phyloP scores from a whole-genome alignment of 371 early-diverging fungal species.

The Rhizopus delemar region DNA sequence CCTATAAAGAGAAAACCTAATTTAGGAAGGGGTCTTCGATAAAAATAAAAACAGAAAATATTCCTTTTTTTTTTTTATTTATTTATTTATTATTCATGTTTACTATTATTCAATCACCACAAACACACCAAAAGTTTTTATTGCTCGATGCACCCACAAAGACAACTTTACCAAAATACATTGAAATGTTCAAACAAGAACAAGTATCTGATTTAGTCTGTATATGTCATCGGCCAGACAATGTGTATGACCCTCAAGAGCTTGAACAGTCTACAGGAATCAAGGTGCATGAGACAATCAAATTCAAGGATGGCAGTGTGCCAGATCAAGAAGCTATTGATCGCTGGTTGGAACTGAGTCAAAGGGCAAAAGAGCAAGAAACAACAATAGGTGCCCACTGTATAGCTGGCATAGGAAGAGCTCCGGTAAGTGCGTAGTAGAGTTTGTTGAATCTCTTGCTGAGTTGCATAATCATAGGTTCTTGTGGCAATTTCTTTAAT shows the following conservation, averaged over 20 bases:
- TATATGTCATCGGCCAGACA: conserved; percentile 50
- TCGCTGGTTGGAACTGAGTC: conserved; percentile 42
- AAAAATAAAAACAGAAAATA: background rate
- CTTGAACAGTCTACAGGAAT: conserved; percentile 52
- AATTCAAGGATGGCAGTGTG: conserved; percentile 63
- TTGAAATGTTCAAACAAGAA: conserved; percentile 49
- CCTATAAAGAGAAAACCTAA: background rate
- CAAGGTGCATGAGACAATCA: conserved; percentile 55
- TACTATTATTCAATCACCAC: conserved; percentile 29
- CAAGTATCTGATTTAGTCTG: conserved; percentile 58
- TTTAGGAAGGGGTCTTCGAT: conserved; percentile 17
- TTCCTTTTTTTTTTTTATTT: conserved; percentile 7
- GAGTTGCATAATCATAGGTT: conserved; percentile 30
- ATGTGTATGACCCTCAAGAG: conserved; percentile 53
- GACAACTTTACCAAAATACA: conserved; percentile 45
- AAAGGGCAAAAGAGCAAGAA: conserved; percentile 32
- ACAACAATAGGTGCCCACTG: conserved; percentile 69
- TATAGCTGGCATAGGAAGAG: conserved; percentile 72
- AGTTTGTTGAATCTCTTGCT: background rate
- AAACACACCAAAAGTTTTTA: conserved; percentile 47
- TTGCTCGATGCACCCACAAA: conserved; percentile 67
- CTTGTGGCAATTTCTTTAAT: conserved; percentile 66
- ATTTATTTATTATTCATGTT: conserved; percentile 15
- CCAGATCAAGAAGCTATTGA: conserved; percentile 43
- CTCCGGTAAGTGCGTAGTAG: conserved; percentile 54